Conservation (phyloP, 176 grass and related monocot genomes). For the Neostapfia colusana region DNA sequence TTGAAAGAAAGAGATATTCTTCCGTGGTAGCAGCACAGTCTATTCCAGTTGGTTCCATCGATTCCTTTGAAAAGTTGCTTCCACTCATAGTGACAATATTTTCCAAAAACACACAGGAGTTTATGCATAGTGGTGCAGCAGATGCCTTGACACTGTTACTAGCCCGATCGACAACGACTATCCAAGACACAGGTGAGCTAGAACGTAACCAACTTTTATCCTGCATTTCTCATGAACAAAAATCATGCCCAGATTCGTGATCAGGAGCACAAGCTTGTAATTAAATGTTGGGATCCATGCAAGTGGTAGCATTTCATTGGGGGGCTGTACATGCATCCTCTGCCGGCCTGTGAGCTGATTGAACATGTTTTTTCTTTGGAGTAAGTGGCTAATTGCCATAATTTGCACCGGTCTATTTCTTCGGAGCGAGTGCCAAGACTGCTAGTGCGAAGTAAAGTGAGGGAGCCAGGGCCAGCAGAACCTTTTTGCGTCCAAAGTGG, state of each 20-base stretch:
- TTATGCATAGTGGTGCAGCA: not conserved
- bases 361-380: slow-evolving; percentile 1
- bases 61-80: not conserved
- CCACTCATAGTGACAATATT: not conserved
- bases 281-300: not conserved
- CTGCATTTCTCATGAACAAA: not conserved
- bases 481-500: slow-evolving; percentile 40
- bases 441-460: slow-evolving; percentile 23
- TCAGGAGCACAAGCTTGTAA: slow-evolving; percentile 1
- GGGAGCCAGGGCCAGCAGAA: slow-evolving; percentile 12
- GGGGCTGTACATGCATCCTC: not conserved
- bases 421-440: slow-evolving; percentile 6
- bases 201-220: not conserved
- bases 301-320: not conserved
- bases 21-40: not conserved
- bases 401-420: slow-evolving; percentile 7
- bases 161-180: not conserved
- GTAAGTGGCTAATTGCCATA: slow-evolving; percentile 26
- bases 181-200: not conserved
- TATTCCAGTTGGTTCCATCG: not conserved
- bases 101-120: not conserved
- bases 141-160: not conserved
- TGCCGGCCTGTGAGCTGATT: slow-evolving; percentile 2
- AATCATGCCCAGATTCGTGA: slow-evolving; percentile 21
- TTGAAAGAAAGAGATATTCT: not conserved